Conservation (phyloP, 179 eudicot species). For the Vitellaria paradoxa region DNA sequence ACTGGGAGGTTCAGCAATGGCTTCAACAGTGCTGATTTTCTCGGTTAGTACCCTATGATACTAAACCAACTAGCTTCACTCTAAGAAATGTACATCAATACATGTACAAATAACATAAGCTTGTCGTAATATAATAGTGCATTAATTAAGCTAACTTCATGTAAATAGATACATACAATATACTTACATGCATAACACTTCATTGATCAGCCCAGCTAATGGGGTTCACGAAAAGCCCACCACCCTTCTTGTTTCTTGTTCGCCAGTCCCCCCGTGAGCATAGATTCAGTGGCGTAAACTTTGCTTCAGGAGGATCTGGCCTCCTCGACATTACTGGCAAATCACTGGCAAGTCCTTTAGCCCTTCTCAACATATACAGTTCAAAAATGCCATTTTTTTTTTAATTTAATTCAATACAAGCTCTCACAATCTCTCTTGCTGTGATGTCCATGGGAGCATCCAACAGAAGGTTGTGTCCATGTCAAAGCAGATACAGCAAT, state of each 20-base stretch:
- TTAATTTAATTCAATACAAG: not conserved
- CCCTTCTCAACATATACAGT: not conserved
- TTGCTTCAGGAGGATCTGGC: slow-evolving; percentile 46
- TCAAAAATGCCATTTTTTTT: not conserved
- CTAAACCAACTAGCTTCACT: no score
- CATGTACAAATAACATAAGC: not conserved
- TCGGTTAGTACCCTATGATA: slow-evolving; percentile 25
- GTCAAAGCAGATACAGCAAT: slow-evolving; percentile 42
- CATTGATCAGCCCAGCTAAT: slow-evolving; percentile 30
- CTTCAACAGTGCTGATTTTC: slow-evolving; percentile 39
- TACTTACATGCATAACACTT: not conserved
- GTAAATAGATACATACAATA: not conserved
- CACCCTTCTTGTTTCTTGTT: slow-evolving; percentile 30
- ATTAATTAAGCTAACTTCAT: not conserved
- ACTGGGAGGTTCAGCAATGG: slow-evolving; percentile 58
- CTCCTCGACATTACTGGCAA: slow-evolving; percentile 34
- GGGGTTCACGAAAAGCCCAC: slow-evolving; percentile 42
- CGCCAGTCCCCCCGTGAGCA: slow-evolving; percentile 1
- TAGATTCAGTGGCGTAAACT: slow-evolving; percentile 31
- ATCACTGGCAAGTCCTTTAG: slow-evolving; percentile 13
- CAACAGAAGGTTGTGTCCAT: slow-evolving; percentile 33
- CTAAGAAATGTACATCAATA: not conserved
- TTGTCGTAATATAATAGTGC: not conserved
- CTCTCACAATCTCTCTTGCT: slow-evolving; percentile 6
- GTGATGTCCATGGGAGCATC: not conserved